These are phyloP conservation scores for Rhizopus microsporus DNA, from an alignment of 371 early-diverging fungal genomes.

Conservation along the genomic window DNA sequence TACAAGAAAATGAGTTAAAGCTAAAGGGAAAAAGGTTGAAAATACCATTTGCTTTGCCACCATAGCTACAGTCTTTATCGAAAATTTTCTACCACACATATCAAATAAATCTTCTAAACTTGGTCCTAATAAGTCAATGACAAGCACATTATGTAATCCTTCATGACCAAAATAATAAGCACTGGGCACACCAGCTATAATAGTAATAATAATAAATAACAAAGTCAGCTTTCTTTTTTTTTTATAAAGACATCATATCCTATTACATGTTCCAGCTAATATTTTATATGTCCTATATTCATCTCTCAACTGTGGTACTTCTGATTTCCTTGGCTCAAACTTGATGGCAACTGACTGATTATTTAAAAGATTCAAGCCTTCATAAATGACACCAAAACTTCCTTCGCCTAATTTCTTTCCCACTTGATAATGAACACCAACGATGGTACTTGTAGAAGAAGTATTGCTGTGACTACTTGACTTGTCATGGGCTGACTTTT, in stretches of 20 bases:
- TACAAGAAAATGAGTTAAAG: not conserved
- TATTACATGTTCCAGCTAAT: constrained; percentile 68
- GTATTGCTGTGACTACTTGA: constrained; percentile 20
- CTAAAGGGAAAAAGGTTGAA: not conserved
- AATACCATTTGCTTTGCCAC: constrained; percentile 95
- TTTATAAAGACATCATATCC: constrained; percentile 54
- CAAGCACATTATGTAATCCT: constrained; percentile 93
- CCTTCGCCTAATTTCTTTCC: constrained; percentile 97
- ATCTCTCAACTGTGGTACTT: constrained; percentile 87
- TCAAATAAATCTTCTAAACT: constrained; percentile 98
- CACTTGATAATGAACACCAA: constrained; percentile 94
- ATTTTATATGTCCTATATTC: constrained; percentile 87
- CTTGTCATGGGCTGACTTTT: constrained; percentile 16
- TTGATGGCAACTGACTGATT: constrained; percentile 85
- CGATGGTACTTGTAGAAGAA: constrained; percentile 56
- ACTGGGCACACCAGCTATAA: constrained; percentile 79
- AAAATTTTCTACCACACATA: constrained; percentile 88
- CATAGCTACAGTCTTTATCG: constrained; percentile 94
- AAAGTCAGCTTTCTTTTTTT: constrained; percentile 80
- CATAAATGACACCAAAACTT: constrained; percentile 96
- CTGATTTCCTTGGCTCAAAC: constrained; percentile 84
- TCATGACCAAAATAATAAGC: constrained; percentile 97
- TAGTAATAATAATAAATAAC: constrained; percentile 61
- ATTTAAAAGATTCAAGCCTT: constrained; percentile 81
- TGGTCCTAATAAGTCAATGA: constrained; percentile 98